A percentile compares a stretch with the other conserved stretches of the same genome.
Evolutionary conservation across 1,139 yeast species (phyloP).

Genomic region (Pichia inconspicua): DNA sequence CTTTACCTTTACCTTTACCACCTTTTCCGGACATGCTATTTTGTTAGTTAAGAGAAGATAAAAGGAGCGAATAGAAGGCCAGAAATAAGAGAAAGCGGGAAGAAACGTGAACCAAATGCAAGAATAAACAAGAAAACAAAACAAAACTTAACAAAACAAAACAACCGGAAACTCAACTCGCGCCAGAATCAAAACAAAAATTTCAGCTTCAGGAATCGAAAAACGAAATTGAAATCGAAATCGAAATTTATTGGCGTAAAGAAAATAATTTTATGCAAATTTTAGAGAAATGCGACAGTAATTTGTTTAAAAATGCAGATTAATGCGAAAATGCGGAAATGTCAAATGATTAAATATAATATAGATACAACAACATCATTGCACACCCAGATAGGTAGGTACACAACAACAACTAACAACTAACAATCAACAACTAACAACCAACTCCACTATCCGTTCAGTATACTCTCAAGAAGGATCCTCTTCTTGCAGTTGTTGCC

Average conservation of each 20-base stretch:
- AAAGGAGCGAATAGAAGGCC: neutral
- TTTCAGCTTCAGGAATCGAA: too few species aligned
- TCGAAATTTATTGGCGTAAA: too few species aligned
- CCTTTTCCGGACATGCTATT: slow-evolving; percentile 85
- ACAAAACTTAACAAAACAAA: neutral
- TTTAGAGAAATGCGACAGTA: too few species aligned
- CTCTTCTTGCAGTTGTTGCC: slow-evolving; percentile 6
- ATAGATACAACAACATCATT: too few species aligned
- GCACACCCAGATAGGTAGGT: too few species aligned
- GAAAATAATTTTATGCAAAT: too few species aligned
- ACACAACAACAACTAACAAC: neutral
- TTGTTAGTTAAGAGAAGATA: neutral
- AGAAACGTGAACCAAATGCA: neutral
- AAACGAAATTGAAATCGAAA: neutral
- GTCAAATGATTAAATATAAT: too few species aligned
- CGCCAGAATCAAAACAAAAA: neutral
- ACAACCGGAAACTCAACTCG: neutral
- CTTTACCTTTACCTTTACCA: slow-evolving; percentile 93
- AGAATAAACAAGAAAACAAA: neutral
- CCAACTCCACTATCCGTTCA: neutral
- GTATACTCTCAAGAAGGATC: neutral
- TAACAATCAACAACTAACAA: neutral
- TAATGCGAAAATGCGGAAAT: too few species aligned
- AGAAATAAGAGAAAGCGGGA: neutral
- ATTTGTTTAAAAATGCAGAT: too few species aligned